phyloP scores from a whole-genome alignment of 176 grass and related monocot genomes.

The Oryza glumipatula region DNA sequence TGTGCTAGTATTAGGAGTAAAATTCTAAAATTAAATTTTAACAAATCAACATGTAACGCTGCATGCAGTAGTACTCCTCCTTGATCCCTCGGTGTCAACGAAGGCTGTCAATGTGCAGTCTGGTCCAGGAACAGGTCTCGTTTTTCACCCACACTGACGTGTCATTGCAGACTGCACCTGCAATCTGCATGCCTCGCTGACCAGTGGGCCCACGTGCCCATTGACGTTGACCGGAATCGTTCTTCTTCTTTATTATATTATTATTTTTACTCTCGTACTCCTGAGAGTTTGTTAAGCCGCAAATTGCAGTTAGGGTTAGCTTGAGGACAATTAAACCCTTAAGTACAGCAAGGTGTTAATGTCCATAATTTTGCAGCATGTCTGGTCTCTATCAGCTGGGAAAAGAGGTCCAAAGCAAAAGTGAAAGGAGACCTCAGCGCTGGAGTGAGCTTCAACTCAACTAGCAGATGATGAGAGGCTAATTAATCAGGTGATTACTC shows the following conservation, averaged over 20 bases:
- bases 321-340: background rate
- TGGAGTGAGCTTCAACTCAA: background rate
- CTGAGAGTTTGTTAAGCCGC: background rate
- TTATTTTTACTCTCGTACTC: background rate
- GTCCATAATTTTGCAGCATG: constrained; percentile 1
- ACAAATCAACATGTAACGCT: too few species aligned
- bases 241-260: too few species aligned
- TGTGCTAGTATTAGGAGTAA: too few species aligned
- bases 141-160: constrained; percentile 8
- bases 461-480: background rate
- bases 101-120: background rate
- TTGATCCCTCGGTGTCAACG: background rate
- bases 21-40: too few species aligned
- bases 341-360: background rate
- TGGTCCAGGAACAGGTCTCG: background rate
- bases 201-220: background rate
- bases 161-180: background rate
- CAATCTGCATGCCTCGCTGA: background rate
- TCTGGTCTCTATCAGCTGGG: constrained; percentile 29
- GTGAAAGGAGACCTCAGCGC: background rate
- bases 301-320: constrained; percentile 21
- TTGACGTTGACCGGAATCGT: background rate
- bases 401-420: constrained; percentile 12
- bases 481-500: background rate
- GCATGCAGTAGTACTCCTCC: background rate